phyloP scores from a whole-genome alignment of 176 grass and related monocot genomes.

The Lolium perenne region DNA sequence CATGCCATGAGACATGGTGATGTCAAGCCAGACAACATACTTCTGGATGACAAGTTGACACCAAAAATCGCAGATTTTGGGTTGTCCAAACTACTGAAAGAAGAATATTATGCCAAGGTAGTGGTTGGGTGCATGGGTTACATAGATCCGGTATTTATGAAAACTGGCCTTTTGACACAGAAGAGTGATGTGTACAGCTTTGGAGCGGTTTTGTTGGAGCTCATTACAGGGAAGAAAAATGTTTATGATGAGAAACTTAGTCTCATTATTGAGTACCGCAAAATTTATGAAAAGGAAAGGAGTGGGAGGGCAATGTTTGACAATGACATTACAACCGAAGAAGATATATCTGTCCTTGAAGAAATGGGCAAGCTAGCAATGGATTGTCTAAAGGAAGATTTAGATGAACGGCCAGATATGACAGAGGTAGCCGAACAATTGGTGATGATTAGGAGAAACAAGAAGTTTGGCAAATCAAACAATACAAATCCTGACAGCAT shows the following conservation, averaged over 20 bases:
- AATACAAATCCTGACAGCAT: neutral
- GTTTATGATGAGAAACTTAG: neutral
- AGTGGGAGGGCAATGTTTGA: neutral
- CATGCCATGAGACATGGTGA: constrained; percentile 4
- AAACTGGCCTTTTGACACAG: neutral
- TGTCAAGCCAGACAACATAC: neutral
- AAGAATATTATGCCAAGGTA: neutral
- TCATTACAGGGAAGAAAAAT: neutral
- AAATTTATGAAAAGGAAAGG: neutral
- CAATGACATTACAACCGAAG: neutral
- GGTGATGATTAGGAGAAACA: neutral
- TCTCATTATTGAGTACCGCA: neutral
- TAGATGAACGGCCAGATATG: too few species aligned
- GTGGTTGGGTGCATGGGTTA: neutral
- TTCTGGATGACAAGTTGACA: neutral
- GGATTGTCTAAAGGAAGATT: too few species aligned
- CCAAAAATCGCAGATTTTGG: constrained; percentile 6
- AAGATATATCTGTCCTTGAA: neutral
- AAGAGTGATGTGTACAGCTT: neutral
- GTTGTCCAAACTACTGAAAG: neutral
- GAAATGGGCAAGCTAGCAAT: too few species aligned
- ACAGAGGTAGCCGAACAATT: too few species aligned
- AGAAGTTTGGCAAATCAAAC: neutral
- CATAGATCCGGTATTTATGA: neutral
- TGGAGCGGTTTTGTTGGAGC: neutral